A percentile compares a stretch with the other conserved stretches of the same genome.
These are phyloP conservation scores for Pleomassaria siparia DNA, from an alignment of 2,329 filamentous ascomycete species.

Conservation along the genomic window DNA sequence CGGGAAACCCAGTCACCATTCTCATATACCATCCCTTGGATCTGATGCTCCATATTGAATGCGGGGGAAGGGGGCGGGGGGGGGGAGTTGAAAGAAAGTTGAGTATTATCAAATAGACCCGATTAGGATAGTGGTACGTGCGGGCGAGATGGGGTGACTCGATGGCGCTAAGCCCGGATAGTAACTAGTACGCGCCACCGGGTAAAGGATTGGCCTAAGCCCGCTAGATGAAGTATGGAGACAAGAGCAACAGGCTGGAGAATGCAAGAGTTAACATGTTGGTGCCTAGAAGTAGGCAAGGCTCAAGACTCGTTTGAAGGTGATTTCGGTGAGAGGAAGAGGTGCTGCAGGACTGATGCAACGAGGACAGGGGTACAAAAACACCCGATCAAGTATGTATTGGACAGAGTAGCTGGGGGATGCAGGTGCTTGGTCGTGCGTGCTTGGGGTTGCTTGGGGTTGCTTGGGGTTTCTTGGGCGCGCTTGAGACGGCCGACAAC, in stretches of 20 bases:
- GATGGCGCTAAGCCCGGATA: neutral
- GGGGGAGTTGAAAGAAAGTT: conserved; percentile 3
- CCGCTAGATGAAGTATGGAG: neutral
- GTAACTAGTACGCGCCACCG: neutral
- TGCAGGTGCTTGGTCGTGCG: conserved; percentile 2
- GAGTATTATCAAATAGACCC: neutral
- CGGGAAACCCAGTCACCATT: conserved; percentile 40
- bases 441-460: neutral
- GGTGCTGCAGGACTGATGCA: neutral
- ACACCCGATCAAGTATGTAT: neutral
- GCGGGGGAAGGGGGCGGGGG: no score
- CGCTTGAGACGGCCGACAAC: neutral
- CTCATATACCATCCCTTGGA: conserved; percentile 29
- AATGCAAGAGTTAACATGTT: conserved; percentile 3
- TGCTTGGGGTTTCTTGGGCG: neutral
- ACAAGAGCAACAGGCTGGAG: neutral
- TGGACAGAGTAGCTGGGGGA: conserved; percentile 13
- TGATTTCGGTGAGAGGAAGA: conserved; percentile 6
- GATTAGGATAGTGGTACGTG: neutral
- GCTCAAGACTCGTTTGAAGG: conserved; percentile 11
- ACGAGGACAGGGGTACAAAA: neutral
- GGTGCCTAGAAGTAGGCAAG: conserved; percentile 10
- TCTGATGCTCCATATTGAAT: conserved; percentile 28
- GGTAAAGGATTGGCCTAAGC: conserved; percentile 4
- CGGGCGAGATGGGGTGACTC: conserved; percentile 1